Base-by-base conservation (phyloP, 805 yeast genomes). In the Candida pseudoglaebosa region DNA sequence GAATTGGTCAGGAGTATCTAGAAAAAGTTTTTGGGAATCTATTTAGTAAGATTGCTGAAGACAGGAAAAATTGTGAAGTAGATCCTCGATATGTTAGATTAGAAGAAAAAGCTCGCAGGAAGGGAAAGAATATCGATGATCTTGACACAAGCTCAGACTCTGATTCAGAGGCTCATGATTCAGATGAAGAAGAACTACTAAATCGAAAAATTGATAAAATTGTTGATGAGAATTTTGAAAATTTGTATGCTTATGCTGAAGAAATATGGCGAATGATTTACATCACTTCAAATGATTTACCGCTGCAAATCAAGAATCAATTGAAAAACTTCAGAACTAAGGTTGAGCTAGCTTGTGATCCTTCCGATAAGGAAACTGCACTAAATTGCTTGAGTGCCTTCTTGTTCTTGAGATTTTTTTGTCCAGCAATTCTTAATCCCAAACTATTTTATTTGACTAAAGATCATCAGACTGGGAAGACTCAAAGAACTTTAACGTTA, bases 371-470 rank as follows among this genome's bases (percentile, higher is more conserved):
- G 41, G 52, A 56, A 2, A 68, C 73, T 1, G 73, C 88, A 0
- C 65, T 83, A 42, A 83, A 89, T 52, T 84, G 95, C 36, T 63
- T 90, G 22, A 76, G 93, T 15, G 89, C 96, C 1, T 85, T 93
- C 51, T 64, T 91, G 9, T 93, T 91, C 56, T 62, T 91, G 43
- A 48, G 73, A 41, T 68, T 68, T 41, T 59, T 59, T 39, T 59
- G 96, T 51, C 98, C 99, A 0, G 95, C 96, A 0, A 75, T 91
- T 20, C 62, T 93, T 53, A 90, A 88, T 52, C 99, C 99, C 0
- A 88, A 87, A 51, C 59, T 90, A 35, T 89, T 88, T 57, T 80
- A 81, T 43, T 65, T 93, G 36, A 77, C 87, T 0, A 72, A 76
- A 37, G 70, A 75, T 26, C 91, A 85, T 48, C 87, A 88, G 42